phyloP scores from a whole-genome alignment of 352 stramenopile species.

The Pythium myriotylum region DNA sequence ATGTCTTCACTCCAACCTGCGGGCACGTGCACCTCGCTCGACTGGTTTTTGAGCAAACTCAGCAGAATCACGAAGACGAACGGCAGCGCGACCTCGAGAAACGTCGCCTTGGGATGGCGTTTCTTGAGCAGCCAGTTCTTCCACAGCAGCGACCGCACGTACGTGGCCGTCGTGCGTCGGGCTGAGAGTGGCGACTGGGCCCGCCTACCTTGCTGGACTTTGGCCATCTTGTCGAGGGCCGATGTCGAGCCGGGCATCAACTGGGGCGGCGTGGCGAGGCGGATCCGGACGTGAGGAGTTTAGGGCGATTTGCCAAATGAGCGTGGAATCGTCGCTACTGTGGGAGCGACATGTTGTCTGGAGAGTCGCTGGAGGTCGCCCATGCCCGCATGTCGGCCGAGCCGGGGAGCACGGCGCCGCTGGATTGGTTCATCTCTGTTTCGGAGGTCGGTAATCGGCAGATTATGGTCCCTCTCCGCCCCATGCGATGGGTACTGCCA shows the following conservation, averaged over 20 bases:
- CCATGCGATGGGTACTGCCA: too few species aligned
- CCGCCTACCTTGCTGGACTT: too few species aligned
- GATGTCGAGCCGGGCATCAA: constrained; percentile 1
- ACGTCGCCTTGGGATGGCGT: constrained; percentile 53
- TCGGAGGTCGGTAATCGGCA: too few species aligned
- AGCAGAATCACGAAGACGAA: constrained; percentile 74
- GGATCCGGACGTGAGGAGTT: neutral
- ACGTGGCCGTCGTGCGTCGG: constrained; percentile 4
- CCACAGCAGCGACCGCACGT: constrained; percentile 60
- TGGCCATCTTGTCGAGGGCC: too few species aligned
- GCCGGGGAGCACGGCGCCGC: too few species aligned
- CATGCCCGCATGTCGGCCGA: too few species aligned
- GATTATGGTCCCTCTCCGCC: too few species aligned
- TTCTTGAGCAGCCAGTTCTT: constrained; percentile 82
- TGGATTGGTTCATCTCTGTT: too few species aligned
- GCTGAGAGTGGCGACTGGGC: neutral
- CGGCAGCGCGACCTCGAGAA: constrained; percentile 59
- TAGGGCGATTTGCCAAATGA: neutral
- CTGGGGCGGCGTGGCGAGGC: neutral
- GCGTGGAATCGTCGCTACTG: neutral
- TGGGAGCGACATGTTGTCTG: too few species aligned
- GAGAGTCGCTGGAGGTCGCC: neutral
- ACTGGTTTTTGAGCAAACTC: constrained; percentile 51
- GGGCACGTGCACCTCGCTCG: constrained; percentile 55
- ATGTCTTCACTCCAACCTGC: constrained; percentile 59